Evolutionary conservation across 78 protist genomes (phyloP).

Genomic region (Tieghemostelium lacteum): DNA sequence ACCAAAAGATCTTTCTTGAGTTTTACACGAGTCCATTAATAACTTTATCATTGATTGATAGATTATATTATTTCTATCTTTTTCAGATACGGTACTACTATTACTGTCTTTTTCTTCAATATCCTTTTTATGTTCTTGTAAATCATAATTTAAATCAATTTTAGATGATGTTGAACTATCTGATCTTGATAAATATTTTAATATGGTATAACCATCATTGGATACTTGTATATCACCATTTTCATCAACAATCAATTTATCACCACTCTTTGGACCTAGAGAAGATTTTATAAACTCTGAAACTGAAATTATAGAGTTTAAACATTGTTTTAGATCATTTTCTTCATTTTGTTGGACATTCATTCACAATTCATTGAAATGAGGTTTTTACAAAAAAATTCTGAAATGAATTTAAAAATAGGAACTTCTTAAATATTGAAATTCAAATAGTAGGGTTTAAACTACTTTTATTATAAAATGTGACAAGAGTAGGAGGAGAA

Average conservation of each 20-base stretch:
- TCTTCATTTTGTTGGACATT: no score
- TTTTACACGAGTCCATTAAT: constrained; percentile 26
- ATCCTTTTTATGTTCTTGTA: not conserved
- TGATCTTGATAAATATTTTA: constrained; percentile 11
- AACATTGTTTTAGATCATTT: constrained; percentile 4
- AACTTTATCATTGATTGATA: constrained; percentile 41
- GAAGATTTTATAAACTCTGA: constrained; percentile 10
- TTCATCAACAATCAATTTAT: constrained; percentile 48
- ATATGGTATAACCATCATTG: constrained; percentile 52
- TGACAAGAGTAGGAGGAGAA: no score
- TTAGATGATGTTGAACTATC: not conserved
- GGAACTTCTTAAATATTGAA: no score
- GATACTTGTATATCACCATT: constrained; percentile 36
- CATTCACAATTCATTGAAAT: no score
- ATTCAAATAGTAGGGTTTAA: no score
- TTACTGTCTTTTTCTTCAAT: not conserved
- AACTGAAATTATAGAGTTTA: not conserved
- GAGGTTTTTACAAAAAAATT: no score
- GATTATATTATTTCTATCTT: not conserved
- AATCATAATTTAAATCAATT: not conserved
- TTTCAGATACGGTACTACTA: not conserved
- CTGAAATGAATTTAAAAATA: no score
- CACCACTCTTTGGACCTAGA: constrained; percentile 52
- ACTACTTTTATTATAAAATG: no score
- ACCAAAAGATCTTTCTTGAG: constrained; percentile 54